Percentiles rank a stretch among this genome's conserved stretches.
These are phyloP conservation scores for Beta lomatogona DNA, from an alignment of 179 eudicot genomes.

Conservation along the genomic window DNA sequence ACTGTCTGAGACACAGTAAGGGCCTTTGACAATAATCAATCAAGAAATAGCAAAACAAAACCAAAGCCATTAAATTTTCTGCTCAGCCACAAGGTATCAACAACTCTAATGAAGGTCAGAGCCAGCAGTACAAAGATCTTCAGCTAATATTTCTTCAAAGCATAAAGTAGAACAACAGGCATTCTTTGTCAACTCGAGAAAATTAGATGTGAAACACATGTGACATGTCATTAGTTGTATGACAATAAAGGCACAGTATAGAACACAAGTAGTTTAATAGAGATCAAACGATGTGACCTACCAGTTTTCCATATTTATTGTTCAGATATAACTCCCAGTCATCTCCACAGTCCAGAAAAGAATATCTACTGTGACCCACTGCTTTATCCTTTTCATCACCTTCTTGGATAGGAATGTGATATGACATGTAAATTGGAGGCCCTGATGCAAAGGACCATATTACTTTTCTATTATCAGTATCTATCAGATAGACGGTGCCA, in stretches of 20 bases:
- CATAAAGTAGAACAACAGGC: background rate
- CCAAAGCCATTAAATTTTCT: too few relatives aligned
- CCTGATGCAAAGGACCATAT: constrained; percentile 85
- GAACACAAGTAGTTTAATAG: background rate
- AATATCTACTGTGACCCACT: constrained; percentile 37
- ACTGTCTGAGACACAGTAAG: background rate
- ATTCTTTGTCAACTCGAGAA: too few relatives aligned
- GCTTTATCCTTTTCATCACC: constrained; percentile 44
- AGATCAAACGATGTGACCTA: constrained; percentile 24
- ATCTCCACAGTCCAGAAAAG: constrained; percentile 79
- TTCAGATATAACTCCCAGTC: constrained; percentile 73
- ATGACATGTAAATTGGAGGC: constrained; percentile 64
- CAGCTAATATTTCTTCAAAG: background rate
- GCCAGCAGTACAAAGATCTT: background rate
- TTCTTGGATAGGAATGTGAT: constrained; percentile 51
- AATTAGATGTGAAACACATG: background rate
- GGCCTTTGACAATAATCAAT: too few relatives aligned
- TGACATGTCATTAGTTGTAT: background rate
- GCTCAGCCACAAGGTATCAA: background rate
- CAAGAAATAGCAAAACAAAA: too few relatives aligned
- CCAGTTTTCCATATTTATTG: constrained; percentile 58
- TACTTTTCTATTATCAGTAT: constrained; percentile 55
- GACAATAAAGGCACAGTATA: background rate
- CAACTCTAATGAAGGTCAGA: background rate
- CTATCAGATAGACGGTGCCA: constrained; percentile 68